Evolutionary conservation across 176 grass and related monocot genomes (phyloP).

Genomic region (Oryza punctata): DNA sequence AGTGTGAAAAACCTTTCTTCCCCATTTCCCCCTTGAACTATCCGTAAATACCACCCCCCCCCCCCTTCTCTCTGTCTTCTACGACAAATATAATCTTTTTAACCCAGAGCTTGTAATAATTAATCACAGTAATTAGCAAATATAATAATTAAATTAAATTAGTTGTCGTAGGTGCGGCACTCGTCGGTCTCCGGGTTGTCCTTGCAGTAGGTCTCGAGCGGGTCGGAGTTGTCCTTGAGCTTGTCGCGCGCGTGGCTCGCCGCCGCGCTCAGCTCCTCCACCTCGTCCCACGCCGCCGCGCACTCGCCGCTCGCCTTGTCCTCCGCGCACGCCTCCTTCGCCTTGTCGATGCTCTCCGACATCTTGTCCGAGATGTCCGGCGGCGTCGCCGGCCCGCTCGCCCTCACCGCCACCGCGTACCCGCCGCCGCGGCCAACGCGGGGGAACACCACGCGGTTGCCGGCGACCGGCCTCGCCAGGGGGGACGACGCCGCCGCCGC

Average conservation of each 20-base stretch:
- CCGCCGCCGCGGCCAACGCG: neutral
- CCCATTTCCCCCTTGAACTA: neutral
- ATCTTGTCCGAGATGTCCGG: conserved; percentile 70
- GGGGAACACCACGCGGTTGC: conserved; percentile 15
- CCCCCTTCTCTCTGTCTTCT: neutral
- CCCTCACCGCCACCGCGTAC: conserved; percentile 29
- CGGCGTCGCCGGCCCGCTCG: conserved; percentile 64
- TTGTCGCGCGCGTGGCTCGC: conserved; percentile 92
- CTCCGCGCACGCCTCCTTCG: conserved; percentile 68
- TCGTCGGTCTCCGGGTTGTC: conserved; percentile 87
- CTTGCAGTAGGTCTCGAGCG: conserved; percentile 87
- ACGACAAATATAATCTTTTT: neutral
- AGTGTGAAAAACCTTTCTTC: neutral
- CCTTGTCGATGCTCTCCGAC: conserved; percentile 93
- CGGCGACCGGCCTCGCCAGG: neutral
- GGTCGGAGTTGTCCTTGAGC: conserved; percentile 62
- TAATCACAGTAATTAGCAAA: neutral
- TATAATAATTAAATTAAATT: neutral
- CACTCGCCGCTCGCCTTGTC: conserved; percentile 56
- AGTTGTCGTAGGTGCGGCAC: conserved; percentile 92
- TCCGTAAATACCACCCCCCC: neutral
- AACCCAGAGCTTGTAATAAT: neutral
- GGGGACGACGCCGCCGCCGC: conserved; percentile 23
- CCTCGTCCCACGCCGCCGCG: conserved; percentile 88
- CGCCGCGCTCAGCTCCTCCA: conserved; percentile 88